These are phyloP conservation scores for Cryptococcus sp. DNA, from an alignment of 1,284 basidiomycete species.

Conservation along the genomic window DNA sequence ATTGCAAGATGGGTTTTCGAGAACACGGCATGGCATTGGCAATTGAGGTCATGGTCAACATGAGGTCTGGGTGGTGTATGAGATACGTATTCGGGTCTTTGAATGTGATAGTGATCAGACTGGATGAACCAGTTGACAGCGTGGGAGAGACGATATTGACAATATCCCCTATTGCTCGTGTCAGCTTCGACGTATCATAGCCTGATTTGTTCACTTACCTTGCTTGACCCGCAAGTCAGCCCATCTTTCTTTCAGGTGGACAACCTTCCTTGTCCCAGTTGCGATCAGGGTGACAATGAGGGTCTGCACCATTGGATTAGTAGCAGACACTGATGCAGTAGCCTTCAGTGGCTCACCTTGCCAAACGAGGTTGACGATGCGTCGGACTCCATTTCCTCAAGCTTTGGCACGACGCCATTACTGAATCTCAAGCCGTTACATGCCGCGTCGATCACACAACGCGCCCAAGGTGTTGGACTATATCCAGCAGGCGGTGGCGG, in stretches of 20 bases:
- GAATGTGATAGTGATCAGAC: conserved; percentile 39
- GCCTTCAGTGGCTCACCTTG: conserved; percentile 21
- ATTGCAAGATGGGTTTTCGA: conserved; percentile 74
- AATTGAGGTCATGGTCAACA: conserved; percentile 83
- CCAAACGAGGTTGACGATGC: conserved; percentile 13
- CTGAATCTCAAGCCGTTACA: conserved; percentile 28
- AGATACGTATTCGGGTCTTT: conserved; percentile 54
- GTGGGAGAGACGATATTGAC: conserved; percentile 67
- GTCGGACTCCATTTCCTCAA: neutral
- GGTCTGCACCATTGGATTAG: conserved; percentile 23
- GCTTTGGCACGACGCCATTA: conserved; percentile 22
- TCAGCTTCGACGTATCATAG: conserved; percentile 4
- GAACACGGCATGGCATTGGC: conserved; percentile 77
- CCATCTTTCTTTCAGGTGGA: conserved; percentile 51
- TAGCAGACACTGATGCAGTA: neutral
- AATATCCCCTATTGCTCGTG: conserved; percentile 63
- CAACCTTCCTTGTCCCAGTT: conserved; percentile 19
- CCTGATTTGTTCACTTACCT: conserved; percentile 16
- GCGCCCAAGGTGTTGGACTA: conserved; percentile 36
- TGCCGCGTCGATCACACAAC: conserved; percentile 36
- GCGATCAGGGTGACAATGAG: conserved; percentile 26
- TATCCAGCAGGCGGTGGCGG: conserved; percentile 34
- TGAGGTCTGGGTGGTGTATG: conserved; percentile 84
- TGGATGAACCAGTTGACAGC: conserved; percentile 20
- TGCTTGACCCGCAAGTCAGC: conserved; percentile 32